A percentile compares a stretch with the other conserved stretches of the same genome.
These are phyloP conservation scores for Termitomyces sp. DNA, from an alignment of 768 basidiomycete species.

Conservation along the genomic window DNA sequence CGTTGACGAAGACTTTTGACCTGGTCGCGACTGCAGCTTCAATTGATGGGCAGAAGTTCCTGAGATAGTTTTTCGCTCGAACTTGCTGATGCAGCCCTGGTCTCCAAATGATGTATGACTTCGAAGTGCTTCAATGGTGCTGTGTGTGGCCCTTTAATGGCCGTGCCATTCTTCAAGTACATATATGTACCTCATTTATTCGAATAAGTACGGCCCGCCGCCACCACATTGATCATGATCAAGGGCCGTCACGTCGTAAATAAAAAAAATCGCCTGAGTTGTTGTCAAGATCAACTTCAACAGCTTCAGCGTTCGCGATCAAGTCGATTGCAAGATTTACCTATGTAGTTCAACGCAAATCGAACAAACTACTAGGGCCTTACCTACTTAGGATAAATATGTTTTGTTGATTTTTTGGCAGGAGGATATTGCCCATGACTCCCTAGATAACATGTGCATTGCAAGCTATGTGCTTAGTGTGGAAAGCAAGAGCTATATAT, in stretches of 20 bases:
- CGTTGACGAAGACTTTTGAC: neutral
- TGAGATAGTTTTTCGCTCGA: neutral
- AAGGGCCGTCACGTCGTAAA: neutral
- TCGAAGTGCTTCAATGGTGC: too few relatives aligned
- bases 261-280: neutral
- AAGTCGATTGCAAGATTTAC: neutral
- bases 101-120: neutral
- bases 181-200: neutral
- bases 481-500: neutral
- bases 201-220: neutral
- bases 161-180: too few relatives aligned
- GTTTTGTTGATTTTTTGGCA: neutral
- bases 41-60: neutral
- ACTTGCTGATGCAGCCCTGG: neutral
- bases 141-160: neutral
- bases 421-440: neutral
- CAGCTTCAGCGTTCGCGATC: neutral
- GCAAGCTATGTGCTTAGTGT: neutral
- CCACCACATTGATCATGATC: neutral
- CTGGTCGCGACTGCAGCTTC: too few relatives aligned
- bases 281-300: neutral
- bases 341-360: neutral
- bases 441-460: neutral
- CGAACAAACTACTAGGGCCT: neutral
- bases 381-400: too few relatives aligned